A percentile compares a stretch with the other conserved stretches of the same genome.
Conservation (phyloP, 2,329 filamentous ascomycete genomes). For the Fonsecaea multimorphosa region DNA sequence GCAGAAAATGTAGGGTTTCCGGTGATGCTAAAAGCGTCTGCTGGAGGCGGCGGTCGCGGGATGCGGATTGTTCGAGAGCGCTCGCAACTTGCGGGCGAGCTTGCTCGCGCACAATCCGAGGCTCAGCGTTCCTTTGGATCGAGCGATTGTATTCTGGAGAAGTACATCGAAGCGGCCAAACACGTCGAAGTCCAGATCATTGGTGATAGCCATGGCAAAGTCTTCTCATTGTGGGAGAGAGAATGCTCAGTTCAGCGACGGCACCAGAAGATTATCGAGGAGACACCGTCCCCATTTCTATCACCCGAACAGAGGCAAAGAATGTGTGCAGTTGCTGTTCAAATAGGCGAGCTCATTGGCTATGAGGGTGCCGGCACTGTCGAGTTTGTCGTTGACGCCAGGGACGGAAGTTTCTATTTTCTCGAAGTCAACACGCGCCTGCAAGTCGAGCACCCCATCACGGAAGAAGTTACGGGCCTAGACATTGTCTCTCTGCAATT, state of each 20-base stretch:
- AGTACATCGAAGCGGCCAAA: conserved; percentile 50
- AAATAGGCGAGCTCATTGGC: conserved; percentile 46
- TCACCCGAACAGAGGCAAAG: conserved; percentile 41
- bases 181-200: conserved; percentile 61
- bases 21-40: conserved; percentile 57
- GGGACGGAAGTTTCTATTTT: conserved; percentile 52
- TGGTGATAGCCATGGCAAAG: conserved; percentile 53
- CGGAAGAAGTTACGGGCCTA: conserved; percentile 48
- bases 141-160: conserved; percentile 52
- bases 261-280: conserved; percentile 61
- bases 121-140: conserved; percentile 54
- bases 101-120: conserved; percentile 49
- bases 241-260: conserved; percentile 60
- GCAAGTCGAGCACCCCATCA: conserved; percentile 59
- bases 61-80: conserved; percentile 48
- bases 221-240: conserved; percentile 53
- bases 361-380: conserved; percentile 55
- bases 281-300: conserved; percentile 51
- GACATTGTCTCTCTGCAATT: conserved; percentile 50
- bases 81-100: conserved; percentile 43
- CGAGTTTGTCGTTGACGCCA: conserved; percentile 54
- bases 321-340: conserved; percentile 49
- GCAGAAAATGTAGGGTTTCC: conserved; percentile 45
- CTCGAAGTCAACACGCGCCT: conserved; percentile 58
- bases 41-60: conserved; percentile 56